Evolutionary conservation across 176 grass and related monocot species (phyloP), one percentile per base, ranked within the genome.

Genomic region (Puya raimondii): DNA sequence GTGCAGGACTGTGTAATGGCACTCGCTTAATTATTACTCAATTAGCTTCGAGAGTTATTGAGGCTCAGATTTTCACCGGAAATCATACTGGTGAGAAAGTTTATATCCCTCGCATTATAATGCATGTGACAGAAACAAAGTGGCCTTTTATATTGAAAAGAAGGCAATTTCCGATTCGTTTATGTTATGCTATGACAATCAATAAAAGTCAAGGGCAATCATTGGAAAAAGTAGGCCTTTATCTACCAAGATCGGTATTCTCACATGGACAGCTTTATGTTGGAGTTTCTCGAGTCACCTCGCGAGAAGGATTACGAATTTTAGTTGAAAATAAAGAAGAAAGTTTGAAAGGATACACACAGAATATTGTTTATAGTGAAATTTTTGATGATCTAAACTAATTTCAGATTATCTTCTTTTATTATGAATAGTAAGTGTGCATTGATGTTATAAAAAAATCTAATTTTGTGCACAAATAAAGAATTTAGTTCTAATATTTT

Each of bases 211-310:
- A 33, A 4, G 4, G 29, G 4, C 29, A 33, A 4, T 4, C 29
- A 0, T 5, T 33, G 4, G 0, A 0, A 4, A 76, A 48, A 0
- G 58, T 82, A 13, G 66, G 53, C 1, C 47, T 82, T 0, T 82
- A 70, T 12, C 51, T 82, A 0, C 10, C 18, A 0, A 42, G 49
- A 7, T 66, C 64, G 10, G 72, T 76, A 0, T 81, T 81, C 12
- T 21, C 63, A 0, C 72, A 76, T 65, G 72, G 72, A 0, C 52
- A 81, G 1, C 18, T 76, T 0, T 81, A 81, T 17, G 63, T 75
- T 0, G 79, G 72, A 0, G 12, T 81, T 2, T 81, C 79, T 2
- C 4, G 17, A 0, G 70, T 61, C 2, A 74, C 63, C 6, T 23
- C 47, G 3, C 27, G 26, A 7, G 3, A 3, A 4, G 70, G 70